Evolutionary conservation across 768 basidiomycete genomes (phyloP), one percentile per base, ranked within the genome.

Genomic region (Lactarius indigo): DNA sequence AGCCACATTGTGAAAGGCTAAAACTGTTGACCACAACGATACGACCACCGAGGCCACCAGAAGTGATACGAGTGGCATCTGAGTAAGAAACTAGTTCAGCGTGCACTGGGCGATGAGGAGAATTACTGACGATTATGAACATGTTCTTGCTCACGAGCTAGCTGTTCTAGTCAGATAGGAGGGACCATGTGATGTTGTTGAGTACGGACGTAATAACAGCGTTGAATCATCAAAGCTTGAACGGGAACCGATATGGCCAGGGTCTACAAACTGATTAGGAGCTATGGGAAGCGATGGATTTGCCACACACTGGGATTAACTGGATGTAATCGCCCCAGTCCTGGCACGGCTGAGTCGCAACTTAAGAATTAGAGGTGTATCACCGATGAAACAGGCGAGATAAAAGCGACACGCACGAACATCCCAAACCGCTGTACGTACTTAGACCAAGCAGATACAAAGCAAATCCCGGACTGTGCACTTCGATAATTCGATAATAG

Each of bases 161-260:
- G 23, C 30, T 26, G 7, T 20, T 55, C 33, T 13, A 41, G 23
- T 67, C 31, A 63, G 47, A 57, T 28, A 12, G 8, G 20, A 17
- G 15, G 10, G 3, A 8, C 7, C 13, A 26, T 23, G 33, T 8
- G 23, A 59, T 20, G n/a, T 30, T 20, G 31, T 35, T n/a, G 5
- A 44, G 33, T 15, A 63, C 66, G 26, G 39, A 67, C 66, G 44
- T 67, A 9, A 59, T 67, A 63, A 28, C 66, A 67, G 0, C 61
- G 66, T 41, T 50, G 52, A n/a, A 67, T 54, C 66, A 67, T 63
- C 31, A 59, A 41, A 17, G 50, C 41, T 2, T 67, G 66, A 31
- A 67, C 58, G 15, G 66, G 66, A 33, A 12, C 39, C 7, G 66
- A 30, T 18, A 63, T 63, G 31, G 47, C 5, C 39, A 55, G 13